A percentile compares a stretch with the other conserved stretches of the same genome.
These are phyloP conservation scores for Rhodotorula sp. DNA, from an alignment of 1,284 basidiomycete species.

Conservation along the genomic window DNA sequence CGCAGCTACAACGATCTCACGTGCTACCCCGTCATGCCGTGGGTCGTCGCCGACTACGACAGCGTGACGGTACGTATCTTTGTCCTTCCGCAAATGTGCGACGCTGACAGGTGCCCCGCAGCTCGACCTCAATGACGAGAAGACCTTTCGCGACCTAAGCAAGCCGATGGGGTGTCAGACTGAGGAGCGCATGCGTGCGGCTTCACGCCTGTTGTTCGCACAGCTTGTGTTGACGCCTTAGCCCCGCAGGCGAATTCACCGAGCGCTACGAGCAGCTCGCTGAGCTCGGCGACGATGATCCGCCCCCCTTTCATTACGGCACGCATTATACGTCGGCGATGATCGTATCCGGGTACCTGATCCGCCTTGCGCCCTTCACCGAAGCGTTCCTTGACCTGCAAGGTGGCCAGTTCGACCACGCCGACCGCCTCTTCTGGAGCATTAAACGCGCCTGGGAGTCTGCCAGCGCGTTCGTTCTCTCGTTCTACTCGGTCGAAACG, in stretches of 20 bases:
- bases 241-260: constrained; percentile 45
- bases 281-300: constrained; percentile 66
- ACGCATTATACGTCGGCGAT: constrained; percentile 96
- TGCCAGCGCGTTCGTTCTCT: constrained; percentile 3
- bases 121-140: constrained; percentile 68
- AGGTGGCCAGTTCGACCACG: constrained; percentile 95
- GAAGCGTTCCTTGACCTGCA: constrained; percentile 69
- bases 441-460: constrained; percentile 33
- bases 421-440: constrained; percentile 77
- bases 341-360: constrained; percentile 94
- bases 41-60: constrained; percentile 56
- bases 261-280: constrained; percentile 72
- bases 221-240: not conserved
- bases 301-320: constrained; percentile 70
- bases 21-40: constrained; percentile 88
- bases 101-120: constrained; percentile 51
- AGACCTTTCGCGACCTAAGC: constrained; percentile 75
- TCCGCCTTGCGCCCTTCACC: constrained; percentile 84
- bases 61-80: constrained; percentile 1
- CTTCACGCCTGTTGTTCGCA: constrained; percentile 44
- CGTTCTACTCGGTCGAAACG: too few species aligned
- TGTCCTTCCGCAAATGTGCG: not conserved
- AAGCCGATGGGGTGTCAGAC: constrained; percentile 92
- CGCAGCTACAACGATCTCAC: constrained; percentile 67
- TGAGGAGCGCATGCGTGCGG: constrained; percentile 62